Conservation (phyloP, 257 asterid genomes). For the Petunia axillaris region DNA sequence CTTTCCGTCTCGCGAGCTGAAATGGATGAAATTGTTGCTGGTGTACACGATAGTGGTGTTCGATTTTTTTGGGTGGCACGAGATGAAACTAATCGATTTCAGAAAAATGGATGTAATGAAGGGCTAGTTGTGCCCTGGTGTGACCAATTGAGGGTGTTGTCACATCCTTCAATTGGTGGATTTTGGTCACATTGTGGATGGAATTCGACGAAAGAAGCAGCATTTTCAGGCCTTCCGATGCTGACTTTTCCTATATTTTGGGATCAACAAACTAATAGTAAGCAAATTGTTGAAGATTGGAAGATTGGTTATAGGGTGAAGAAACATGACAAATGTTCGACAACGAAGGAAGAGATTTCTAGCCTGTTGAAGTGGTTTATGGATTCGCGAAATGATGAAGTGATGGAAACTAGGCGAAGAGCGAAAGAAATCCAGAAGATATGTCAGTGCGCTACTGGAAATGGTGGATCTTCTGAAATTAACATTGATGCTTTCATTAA, state of each 20-base stretch:
- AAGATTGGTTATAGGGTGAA: constrained; percentile 57
- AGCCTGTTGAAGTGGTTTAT: constrained; percentile 29
- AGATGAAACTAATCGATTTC: constrained; percentile 28
- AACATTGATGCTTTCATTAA: constrained; percentile 25
- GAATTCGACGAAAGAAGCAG: constrained; percentile 67
- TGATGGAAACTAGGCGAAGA: constrained; percentile 24
- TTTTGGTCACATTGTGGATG: constrained; percentile 81
- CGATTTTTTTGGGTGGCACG: constrained; percentile 62
- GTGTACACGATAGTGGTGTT: constrained; percentile 47
- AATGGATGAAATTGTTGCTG: constrained; percentile 51
- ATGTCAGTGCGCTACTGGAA: neutral
- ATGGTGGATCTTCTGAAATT: constrained; percentile 14
- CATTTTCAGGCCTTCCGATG: constrained; percentile 54
- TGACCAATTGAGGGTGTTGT: constrained; percentile 57
- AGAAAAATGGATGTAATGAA: constrained; percentile 6
- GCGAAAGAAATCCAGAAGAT: constrained; percentile 13
- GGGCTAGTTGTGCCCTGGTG: constrained; percentile 74
- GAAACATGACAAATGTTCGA: constrained; percentile 38
- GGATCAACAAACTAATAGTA: constrained; percentile 59
- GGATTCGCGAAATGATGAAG: constrained; percentile 25
- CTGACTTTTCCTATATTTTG: constrained; percentile 49
- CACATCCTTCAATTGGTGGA: constrained; percentile 60
- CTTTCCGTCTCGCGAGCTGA: constrained; percentile 48
- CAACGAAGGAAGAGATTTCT: constrained; percentile 27
- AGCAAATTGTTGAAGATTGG: constrained; percentile 64